These are phyloP conservation scores for Deuterostichococcus epilithicus DNA, from an alignment of 139 green algal genomes.

Conservation along the genomic window DNA sequence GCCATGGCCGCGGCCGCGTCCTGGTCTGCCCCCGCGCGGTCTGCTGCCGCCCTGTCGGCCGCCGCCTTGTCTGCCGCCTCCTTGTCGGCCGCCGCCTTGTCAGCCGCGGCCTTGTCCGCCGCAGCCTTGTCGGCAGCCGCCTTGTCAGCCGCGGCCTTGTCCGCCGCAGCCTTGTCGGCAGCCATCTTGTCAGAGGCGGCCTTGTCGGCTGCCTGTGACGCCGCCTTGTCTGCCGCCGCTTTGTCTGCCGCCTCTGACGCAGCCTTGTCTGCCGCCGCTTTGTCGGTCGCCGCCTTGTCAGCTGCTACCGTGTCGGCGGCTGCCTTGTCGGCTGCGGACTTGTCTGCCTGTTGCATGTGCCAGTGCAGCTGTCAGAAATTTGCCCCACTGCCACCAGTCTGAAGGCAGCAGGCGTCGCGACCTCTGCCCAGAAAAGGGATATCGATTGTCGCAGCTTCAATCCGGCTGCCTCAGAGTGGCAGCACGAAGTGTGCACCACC, in stretches of 20 bases:
- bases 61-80: constrained; percentile 20
- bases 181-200: neutral
- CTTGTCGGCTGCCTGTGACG: neutral
- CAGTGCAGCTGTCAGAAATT: no score
- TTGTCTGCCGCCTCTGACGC: neutral
- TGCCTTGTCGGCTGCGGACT: no score
- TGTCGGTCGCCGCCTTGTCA: neutral
- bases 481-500: no score
- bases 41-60: constrained; percentile 2
- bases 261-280: neutral
- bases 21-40: neutral
- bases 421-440: no score
- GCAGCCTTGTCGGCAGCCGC: neutral
- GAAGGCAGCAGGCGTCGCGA: no score
- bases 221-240: neutral
- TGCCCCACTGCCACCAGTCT: no score
- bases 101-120: neutral
- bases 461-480: no score
- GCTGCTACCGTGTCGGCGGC: no score
- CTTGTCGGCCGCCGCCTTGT: constrained; percentile 5
- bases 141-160: constrained; percentile 2
- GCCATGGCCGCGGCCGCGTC: neutral
- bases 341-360: no score
- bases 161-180: constrained; percentile 2
- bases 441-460: no score